Conservation (phyloP, 2,329 filamentous ascomycete species). For the Neonectria sp. region DNA sequence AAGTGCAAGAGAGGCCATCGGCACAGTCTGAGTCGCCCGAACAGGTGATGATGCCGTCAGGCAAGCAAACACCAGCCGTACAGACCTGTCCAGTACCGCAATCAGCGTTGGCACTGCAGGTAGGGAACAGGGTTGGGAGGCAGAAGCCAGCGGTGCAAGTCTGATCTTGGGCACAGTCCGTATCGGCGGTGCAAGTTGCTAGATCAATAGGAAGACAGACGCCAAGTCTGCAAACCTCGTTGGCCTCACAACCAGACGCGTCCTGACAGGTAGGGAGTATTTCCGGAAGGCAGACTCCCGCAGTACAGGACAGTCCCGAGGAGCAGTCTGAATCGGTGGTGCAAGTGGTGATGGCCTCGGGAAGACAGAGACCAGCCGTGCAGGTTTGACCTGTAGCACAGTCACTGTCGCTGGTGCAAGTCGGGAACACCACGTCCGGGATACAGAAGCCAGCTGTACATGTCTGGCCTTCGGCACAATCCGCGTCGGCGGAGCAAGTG, state of each 20-base stretch:
- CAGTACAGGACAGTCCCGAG: not conserved
- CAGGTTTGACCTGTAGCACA: not conserved
- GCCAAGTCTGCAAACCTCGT: not conserved
- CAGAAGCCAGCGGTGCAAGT: conserved; percentile 17
- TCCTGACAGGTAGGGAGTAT: not conserved
- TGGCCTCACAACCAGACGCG: not conserved
- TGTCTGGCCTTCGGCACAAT: not conserved
- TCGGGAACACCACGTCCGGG: not conserved
- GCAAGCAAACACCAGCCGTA: conserved; percentile 12
- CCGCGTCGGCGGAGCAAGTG: not conserved
- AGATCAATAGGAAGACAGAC: conserved; percentile 7
- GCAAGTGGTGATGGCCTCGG: not conserved
- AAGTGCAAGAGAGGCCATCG: not conserved
- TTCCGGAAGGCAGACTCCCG: conserved; percentile 7
- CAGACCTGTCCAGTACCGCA: conserved; percentile 4
- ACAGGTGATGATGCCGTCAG: not conserved
- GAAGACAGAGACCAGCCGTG: conserved; percentile 6
- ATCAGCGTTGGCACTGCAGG: not conserved
- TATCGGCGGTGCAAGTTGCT: not conserved
- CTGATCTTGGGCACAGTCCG: not conserved
- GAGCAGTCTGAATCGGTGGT: not conserved
- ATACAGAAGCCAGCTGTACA: conserved; percentile 16
- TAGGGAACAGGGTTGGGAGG: not conserved
- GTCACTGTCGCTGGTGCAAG: not conserved
- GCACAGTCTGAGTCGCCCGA: conserved; percentile 2